These are phyloP conservation scores for Plasmodium fragile DNA, from an alignment of 169 alveolate species.

Conservation along the genomic window DNA sequence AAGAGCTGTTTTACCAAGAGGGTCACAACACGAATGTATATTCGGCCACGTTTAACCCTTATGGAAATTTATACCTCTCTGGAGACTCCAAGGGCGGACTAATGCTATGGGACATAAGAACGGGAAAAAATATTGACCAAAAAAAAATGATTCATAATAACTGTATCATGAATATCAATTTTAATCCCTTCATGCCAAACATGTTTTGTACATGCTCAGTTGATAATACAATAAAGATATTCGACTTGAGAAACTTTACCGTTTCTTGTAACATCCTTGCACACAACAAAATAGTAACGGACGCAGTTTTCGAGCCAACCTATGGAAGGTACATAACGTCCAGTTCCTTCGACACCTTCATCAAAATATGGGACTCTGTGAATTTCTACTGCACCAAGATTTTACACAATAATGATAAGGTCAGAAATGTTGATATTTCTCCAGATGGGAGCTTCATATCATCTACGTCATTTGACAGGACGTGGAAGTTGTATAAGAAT, in stretches of 20 bases:
- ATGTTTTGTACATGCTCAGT: conserved; percentile 83
- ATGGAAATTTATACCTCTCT: conserved; percentile 84
- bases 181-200: conserved; percentile 84
- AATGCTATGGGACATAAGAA: conserved; percentile 84
- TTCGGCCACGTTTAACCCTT: conserved; percentile 81
- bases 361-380: conserved; percentile 85
- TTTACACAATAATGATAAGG: conserved; percentile 81
- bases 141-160: conserved; percentile 81
- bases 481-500: conserved; percentile 82
- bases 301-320: conserved; percentile 83
- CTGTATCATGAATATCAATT: conserved; percentile 80
- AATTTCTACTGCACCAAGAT: conserved; percentile 85
- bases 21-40: conserved; percentile 85
- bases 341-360: conserved; percentile 83
- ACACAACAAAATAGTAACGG: conserved; percentile 85
- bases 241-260: conserved; percentile 82
- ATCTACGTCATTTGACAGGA: conserved; percentile 86
- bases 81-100: conserved; percentile 86
- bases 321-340: conserved; percentile 87
- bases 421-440: conserved; percentile 82
- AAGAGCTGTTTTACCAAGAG: conserved; percentile 85
- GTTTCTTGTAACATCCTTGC: conserved; percentile 82
- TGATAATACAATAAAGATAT: conserved; percentile 85
- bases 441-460: conserved; percentile 82
- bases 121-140: conserved; percentile 84